A percentile compares a stretch with the other conserved stretches of the same genome.
These are phyloP conservation scores for Ilyonectria mors-panacis DNA, from an alignment of 2,329 filamentous ascomycete genomes.

Conservation along the genomic window DNA sequence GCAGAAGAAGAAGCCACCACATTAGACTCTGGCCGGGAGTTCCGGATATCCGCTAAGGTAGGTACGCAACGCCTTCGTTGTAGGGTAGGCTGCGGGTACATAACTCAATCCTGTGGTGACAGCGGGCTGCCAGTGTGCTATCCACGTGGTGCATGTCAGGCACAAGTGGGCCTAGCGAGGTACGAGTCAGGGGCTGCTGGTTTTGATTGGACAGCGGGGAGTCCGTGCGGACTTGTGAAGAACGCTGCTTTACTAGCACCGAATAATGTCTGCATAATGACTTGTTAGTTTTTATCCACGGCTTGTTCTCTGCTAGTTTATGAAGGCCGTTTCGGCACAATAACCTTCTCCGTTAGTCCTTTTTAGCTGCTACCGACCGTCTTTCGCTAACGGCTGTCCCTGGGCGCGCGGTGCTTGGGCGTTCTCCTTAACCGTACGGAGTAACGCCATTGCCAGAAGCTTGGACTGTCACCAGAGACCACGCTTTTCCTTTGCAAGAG, in stretches of 20 bases:
- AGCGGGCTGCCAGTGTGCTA: conserved; percentile 12
- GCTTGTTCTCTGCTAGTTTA: not conserved
- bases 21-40: not conserved
- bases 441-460: not conserved
- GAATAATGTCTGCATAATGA: conserved; percentile 9
- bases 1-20: not conserved
- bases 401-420: not conserved
- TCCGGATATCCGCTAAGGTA: not conserved
- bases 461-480: not conserved
- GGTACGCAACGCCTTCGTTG: conserved; percentile 8
- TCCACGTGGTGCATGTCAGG: conserved; percentile 44
- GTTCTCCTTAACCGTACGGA: not conserved
- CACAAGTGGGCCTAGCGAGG: conserved; percentile 21
- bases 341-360: not conserved
- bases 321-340: not conserved
- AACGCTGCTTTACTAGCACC: conserved; percentile 20
- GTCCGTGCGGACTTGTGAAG: conserved; percentile 1
- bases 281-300: not conserved
- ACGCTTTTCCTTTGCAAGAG: not conserved
- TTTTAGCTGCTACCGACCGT: not conserved
- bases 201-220: conserved; percentile 34
- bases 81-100: conserved; percentile 23
- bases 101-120: conserved; percentile 1
- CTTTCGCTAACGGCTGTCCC: not conserved
- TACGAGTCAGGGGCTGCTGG: conserved; percentile 34